Conservation (phyloP, 1,284 basidiomycete species). For the Ustilago lituana region DNA sequence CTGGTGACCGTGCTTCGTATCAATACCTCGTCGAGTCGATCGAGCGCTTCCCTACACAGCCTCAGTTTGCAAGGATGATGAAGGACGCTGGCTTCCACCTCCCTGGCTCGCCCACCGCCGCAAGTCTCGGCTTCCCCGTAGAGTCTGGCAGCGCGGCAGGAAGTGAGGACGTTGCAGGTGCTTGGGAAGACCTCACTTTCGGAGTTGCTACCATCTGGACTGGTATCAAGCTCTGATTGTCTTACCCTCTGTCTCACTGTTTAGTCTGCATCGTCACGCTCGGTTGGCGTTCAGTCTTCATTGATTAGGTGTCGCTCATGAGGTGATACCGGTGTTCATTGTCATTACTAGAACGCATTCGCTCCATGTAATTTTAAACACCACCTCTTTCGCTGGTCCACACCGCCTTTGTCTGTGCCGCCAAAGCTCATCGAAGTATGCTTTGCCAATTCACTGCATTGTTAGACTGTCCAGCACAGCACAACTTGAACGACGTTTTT, state of each 20-base stretch:
- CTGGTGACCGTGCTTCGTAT: constrained; percentile 92
- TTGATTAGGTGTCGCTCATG: too few relatives aligned
- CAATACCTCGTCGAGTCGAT: constrained; percentile 95
- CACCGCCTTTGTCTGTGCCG: too few relatives aligned
- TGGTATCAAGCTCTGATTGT: constrained; percentile 47
- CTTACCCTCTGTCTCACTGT: too few relatives aligned
- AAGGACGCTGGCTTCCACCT: constrained; percentile 68
- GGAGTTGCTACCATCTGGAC: constrained; percentile 66
- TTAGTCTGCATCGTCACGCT: too few relatives aligned
- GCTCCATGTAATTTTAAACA: constrained; percentile 24
- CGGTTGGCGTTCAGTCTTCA: too few relatives aligned
- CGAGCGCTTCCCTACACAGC: constrained; percentile 88
- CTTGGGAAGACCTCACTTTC: constrained; percentile 65
- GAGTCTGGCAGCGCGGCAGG: constrained; percentile 31
- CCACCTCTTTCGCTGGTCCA: constrained; percentile 10
- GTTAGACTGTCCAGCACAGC: too few relatives aligned
- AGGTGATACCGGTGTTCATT: too few relatives aligned
- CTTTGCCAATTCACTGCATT: too few relatives aligned
- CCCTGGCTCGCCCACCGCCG: constrained; percentile 57
- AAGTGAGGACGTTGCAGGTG: constrained; percentile 51
- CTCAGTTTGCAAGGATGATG: constrained; percentile 86
- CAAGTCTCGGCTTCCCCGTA: constrained; percentile 54
- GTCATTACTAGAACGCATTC: neutral
- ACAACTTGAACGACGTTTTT: too few relatives aligned
- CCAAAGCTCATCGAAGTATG: too few relatives aligned